Evolutionary conservation across 768 basidiomycete genomes (phyloP), one percentile per base, ranked within the genome.

Genomic region (Tylopilus vinaceipallidus): DNA sequence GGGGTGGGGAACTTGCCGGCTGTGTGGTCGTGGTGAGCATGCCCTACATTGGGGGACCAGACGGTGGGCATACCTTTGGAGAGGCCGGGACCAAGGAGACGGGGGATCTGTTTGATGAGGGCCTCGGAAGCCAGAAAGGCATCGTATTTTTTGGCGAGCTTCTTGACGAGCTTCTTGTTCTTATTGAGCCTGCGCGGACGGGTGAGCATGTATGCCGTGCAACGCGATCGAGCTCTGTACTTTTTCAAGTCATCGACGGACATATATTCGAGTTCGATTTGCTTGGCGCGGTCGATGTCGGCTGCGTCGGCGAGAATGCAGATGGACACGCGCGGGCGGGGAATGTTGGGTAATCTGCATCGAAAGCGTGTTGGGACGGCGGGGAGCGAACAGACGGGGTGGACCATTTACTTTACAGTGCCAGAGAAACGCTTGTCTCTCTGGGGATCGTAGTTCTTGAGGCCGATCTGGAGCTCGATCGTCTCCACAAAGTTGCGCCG

Each of bases 141-240:
- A 63, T 99, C 95, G 77, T 98, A 95, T 72, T 98, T 98, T 81
- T 98, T 98, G 59, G 95, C 95, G 61, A 98, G 90, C 79, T 97
- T 97, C 82, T 98, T 99, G 68, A 98, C 97, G 55, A 99, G 91
- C 78, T 99, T 99, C 82, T 99, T 98, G 84, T 98, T 99, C 79
- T 97, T 95, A 87, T 95, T 97, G 58, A 98, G 82, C 75, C 90
- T 92, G 40, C 16, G 20, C n/a, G n/a, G 16, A 39, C 12, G 17
- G 40, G 49, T 51, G 8, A 57, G 35, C 34, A 48, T 9, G 26
- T 19, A 14, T 45, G 26, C 13, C 11, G 12, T 41, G 22, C 4
- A 5, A n/a, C 24, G 32, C 12, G 23, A 43, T 41, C 10, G n/a
- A 39, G 7, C 0, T 14, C 67, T 80, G 32, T 66, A 94, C 94